Conservation (phyloP, 495 filamentous ascomycete species). For the Aspergillus hancockii region DNA sequence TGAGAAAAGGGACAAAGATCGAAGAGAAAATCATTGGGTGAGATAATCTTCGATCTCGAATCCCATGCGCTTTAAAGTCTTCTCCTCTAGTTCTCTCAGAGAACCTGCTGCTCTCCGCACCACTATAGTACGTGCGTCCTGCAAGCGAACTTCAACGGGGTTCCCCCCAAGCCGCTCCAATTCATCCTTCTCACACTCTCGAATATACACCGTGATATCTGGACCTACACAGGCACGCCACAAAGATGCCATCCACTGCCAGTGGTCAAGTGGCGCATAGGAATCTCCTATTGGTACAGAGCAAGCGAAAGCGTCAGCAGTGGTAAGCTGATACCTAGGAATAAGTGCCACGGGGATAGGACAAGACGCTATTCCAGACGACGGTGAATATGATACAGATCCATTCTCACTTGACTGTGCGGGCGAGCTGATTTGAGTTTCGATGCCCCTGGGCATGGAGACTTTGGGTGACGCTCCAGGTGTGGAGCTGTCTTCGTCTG, state of each 20-base stretch:
- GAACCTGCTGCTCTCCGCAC: slow-evolving; percentile 49
- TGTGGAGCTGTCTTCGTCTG: slow-evolving; percentile 22
- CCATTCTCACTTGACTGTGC: slow-evolving; percentile 29
- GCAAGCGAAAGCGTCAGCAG: slow-evolving; percentile 71
- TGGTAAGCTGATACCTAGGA: slow-evolving; percentile 73
- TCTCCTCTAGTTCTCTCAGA: slow-evolving; percentile 57
- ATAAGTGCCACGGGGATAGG: slow-evolving; percentile 69
- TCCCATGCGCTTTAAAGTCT: slow-evolving; percentile 66
- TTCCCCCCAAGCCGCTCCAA: slow-evolving; percentile 40
- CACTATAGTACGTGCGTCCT: slow-evolving; percentile 57
- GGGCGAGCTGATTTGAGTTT: slow-evolving; percentile 33
- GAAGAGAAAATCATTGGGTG: slow-evolving; percentile 29
- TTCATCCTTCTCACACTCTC: slow-evolving; percentile 48
- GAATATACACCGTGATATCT: slow-evolving; percentile 76
- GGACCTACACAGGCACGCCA: slow-evolving; percentile 87
- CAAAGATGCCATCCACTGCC: slow-evolving; percentile 96
- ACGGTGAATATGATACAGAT: slow-evolving; percentile 28
- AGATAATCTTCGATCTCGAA: slow-evolving; percentile 88
- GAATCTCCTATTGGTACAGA: slow-evolving; percentile 72
- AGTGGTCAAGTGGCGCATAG: slow-evolving; percentile 85
- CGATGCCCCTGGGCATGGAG: slow-evolving; percentile 37
- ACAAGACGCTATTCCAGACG: slow-evolving; percentile 21
- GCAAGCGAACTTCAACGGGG: slow-evolving; percentile 53
- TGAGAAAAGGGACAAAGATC: background rate
- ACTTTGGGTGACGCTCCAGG: slow-evolving; percentile 35